Conservation (phyloP, 2,329 filamentous ascomycete genomes). For the Aspergillus carbonarius region DNA sequence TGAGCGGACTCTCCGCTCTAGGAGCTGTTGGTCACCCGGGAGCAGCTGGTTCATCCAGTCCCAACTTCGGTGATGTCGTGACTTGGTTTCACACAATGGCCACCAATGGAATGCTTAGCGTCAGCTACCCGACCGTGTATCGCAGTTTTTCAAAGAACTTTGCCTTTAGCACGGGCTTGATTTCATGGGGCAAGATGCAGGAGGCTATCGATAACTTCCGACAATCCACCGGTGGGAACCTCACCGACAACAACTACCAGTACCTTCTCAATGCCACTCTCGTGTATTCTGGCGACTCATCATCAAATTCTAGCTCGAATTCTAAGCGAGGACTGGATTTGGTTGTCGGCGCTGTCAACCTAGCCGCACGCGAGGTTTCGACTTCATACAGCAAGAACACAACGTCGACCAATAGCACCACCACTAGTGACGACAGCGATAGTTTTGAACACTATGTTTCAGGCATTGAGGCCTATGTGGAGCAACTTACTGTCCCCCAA, state of each 20-base stretch:
- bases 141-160: constrained; percentile 91
- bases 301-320: constrained; percentile 43
- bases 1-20: constrained; percentile 70
- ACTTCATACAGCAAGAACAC: constrained; percentile 45
- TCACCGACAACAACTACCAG: constrained; percentile 74
- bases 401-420: constrained; percentile 25
- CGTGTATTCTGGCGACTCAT: constrained; percentile 64
- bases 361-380: constrained; percentile 55
- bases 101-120: constrained; percentile 93
- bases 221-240: constrained; percentile 75
- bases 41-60: constrained; percentile 64
- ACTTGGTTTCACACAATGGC: constrained; percentile 92
- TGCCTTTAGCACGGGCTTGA: constrained; percentile 80
- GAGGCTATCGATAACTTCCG: constrained; percentile 81
- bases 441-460: constrained; percentile 59
- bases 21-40: constrained; percentile 61
- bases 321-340: constrained; percentile 58
- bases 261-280: constrained; percentile 75
- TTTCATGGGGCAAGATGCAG: constrained; percentile 82
- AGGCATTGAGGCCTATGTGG: constrained; percentile 79
- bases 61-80: constrained; percentile 80
- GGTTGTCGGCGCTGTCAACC: constrained; percentile 42
- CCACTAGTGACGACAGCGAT: constrained; percentile 29
- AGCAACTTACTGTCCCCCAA: constrained; percentile 79
- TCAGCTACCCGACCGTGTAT: constrained; percentile 83